Percentiles rank a stretch among this genome's conserved stretches.
These are phyloP conservation scores for Penicillium psychrosexuale DNA, from an alignment of 2,329 filamentous ascomycete species.

Conservation along the genomic window DNA sequence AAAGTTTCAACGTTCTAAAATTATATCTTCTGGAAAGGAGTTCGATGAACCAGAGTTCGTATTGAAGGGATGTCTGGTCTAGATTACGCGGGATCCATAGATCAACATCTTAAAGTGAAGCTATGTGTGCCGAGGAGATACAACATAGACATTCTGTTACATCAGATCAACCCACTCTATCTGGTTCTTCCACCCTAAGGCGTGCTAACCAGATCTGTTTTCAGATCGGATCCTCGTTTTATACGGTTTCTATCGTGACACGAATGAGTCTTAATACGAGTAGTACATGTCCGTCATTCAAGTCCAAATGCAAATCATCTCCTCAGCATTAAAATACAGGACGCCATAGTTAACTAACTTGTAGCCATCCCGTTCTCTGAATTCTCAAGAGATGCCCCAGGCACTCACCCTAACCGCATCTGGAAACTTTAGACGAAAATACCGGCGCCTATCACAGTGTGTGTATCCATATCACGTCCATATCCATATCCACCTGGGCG, in stretches of 20 bases:
- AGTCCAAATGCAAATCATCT: not conserved
- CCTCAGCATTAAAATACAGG: not conserved
- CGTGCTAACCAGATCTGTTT: not conserved
- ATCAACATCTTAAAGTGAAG: not conserved
- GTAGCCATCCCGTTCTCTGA: no score
- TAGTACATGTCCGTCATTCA: not conserved
- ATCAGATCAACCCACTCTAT: not conserved
- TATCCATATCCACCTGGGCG: not conserved
- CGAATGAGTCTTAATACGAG: not conserved
- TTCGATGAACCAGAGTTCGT: no score
- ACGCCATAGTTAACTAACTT: not conserved
- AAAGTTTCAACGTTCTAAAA: no score
- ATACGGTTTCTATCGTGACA: not conserved
- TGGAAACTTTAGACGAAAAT: constrained; percentile 1
- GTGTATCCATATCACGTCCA: not conserved
- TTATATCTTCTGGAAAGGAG: no score
- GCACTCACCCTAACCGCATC: not conserved
- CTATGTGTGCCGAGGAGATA: not conserved
- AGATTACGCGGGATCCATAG: not conserved
- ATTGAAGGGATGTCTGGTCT: not conserved
- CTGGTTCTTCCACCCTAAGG: not conserved
- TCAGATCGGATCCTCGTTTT: not conserved
- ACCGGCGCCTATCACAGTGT: not conserved
- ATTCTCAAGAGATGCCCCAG: not conserved
- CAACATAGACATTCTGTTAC: not conserved